These are phyloP conservation scores for Trametes hirsuta DNA, from an alignment of 1,284 basidiomycete species.

Conservation along the genomic window DNA sequence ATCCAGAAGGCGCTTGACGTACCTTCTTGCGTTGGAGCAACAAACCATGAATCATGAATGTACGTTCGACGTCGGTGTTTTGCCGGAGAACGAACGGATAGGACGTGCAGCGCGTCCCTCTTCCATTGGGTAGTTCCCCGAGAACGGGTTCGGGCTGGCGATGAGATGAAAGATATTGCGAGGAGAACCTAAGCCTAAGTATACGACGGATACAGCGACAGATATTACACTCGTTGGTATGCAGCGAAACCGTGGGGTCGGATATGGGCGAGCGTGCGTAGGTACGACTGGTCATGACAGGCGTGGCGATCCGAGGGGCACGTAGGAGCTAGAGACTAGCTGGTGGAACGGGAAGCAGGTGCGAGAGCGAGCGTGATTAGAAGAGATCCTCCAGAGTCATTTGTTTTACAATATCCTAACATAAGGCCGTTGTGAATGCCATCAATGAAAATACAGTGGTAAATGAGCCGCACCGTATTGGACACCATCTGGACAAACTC, in stretches of 20 bases:
- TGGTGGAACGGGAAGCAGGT: not conserved
- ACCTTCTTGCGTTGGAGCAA: conserved; percentile 1
- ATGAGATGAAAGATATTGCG: not conserved
- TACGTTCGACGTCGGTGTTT: too few species aligned
- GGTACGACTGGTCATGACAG: conserved; percentile 13
- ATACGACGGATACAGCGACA: conserved; percentile 21
- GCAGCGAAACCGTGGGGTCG: conserved; percentile 16
- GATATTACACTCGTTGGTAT: conserved; percentile 26
- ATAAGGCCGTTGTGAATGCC: not conserved
- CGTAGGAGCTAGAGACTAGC: not conserved
- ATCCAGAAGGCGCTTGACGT: conserved; percentile 25
- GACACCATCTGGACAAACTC: conserved; percentile 98
- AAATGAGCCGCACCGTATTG: conserved; percentile 71
- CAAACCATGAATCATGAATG: too few species aligned
- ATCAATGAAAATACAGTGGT: conserved; percentile 31
- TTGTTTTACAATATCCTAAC: conserved; percentile 92
- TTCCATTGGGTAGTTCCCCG: too few species aligned
- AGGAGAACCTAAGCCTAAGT: conserved; percentile 14
- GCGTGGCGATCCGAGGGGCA: conserved; percentile 10
- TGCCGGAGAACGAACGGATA: too few species aligned
- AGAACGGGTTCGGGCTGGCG: not conserved
- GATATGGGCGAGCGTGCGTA: conserved; percentile 16
- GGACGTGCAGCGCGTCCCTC: too few species aligned
- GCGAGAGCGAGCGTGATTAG: conserved; percentile 39
- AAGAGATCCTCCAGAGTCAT: conserved; percentile 97